Evolutionary conservation across 176 grass and related monocot species (phyloP).

Genomic region (Oryza meridionalis): DNA sequence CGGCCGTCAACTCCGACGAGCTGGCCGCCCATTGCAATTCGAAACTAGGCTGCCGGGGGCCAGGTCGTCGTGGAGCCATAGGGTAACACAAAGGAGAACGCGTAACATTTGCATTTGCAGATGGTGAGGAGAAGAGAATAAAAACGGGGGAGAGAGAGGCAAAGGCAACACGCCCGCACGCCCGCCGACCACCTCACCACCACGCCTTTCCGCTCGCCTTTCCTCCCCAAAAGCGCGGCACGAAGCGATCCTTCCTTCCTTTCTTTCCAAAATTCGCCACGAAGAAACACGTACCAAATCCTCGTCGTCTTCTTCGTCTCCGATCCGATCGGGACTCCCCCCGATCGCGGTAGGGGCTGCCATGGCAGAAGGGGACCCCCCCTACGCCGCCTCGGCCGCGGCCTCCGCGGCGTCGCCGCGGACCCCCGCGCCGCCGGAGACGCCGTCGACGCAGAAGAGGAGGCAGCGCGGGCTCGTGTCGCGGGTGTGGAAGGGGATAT

Average conservation of each 20-base stretch:
- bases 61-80: too few species aligned
- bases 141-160: too few species aligned
- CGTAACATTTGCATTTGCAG: too few species aligned
- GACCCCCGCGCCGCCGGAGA: conserved; percentile 21
- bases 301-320: not conserved
- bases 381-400: not conserved
- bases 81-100: too few species aligned
- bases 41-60: too few species aligned
- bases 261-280: not conserved
- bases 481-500: conserved; percentile 80
- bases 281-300: not conserved
- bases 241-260: conserved; percentile 26
- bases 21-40: too few species aligned
- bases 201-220: conserved; percentile 22
- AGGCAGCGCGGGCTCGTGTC: conserved; percentile 60
- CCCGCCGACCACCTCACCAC: not conserved
- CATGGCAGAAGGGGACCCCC: conserved; percentile 62
- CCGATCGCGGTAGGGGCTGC: not conserved
- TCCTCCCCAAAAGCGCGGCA: conserved; percentile 19
- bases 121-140: too few species aligned
- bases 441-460: conserved; percentile 39
- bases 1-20: too few species aligned
- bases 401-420: conserved; percentile 35
- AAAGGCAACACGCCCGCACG: conserved; percentile 11
- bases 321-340: not conserved